Percentiles rank a stretch among this genome's conserved stretches.
Evolutionary conservation across 257 asterid genomes (phyloP).

Genomic region (Ehretia macrophylla): DNA sequence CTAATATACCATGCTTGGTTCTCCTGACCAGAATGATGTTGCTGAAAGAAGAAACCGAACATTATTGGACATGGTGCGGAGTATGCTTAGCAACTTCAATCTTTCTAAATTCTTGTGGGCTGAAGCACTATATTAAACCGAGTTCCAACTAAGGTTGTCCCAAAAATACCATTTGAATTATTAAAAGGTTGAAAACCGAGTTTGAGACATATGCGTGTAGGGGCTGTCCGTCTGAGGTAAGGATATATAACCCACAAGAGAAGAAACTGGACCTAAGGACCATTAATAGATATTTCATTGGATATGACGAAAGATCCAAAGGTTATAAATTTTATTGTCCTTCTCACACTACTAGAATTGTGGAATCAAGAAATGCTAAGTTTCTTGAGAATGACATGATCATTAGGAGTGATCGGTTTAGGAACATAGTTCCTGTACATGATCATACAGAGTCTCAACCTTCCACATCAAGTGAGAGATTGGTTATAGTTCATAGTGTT

Average conservation of each 20-base stretch:
- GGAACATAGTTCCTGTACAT: neutral
- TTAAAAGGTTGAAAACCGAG: too few species aligned
- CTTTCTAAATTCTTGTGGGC: too few species aligned
- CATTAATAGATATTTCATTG: neutral
- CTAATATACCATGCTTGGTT: too few species aligned
- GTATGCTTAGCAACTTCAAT: too few species aligned
- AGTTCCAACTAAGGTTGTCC: too few species aligned
- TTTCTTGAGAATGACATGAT: constrained; percentile 5
- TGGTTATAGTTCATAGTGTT: neutral
- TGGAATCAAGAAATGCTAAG: too few species aligned
- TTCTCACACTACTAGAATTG: too few species aligned
- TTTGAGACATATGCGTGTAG: neutral
- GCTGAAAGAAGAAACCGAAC: too few species aligned
- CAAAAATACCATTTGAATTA: neutral
- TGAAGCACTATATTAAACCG: too few species aligned
- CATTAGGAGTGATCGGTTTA: neutral
- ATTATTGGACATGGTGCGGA: too few species aligned
- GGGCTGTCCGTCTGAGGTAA: neutral
- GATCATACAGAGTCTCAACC: too few species aligned
- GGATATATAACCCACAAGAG: neutral
- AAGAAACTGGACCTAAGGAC: neutral
- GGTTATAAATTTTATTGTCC: neutral
- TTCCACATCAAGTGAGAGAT: neutral
- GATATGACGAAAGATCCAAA: neutral
- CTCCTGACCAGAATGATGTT: too few species aligned